Evolutionary conservation across 768 basidiomycete species (phyloP).

Genomic region (Clitopilus passeckerianus): DNA sequence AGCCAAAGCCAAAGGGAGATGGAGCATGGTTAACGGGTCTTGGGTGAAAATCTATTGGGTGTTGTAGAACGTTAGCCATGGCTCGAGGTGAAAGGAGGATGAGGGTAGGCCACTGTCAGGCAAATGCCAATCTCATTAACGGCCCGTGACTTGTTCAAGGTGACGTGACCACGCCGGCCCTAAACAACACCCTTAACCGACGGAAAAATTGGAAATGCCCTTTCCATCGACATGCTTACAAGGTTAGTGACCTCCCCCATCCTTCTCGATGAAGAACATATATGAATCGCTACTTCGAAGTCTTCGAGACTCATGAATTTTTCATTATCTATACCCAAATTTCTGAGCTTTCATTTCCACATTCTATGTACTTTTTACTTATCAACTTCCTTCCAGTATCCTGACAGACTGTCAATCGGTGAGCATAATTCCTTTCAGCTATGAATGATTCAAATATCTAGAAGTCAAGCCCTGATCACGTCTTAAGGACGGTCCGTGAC

Average conservation of each 20-base stretch:
- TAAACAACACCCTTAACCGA: constrained; percentile 17
- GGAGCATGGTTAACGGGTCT: constrained; percentile 54
- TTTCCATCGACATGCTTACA: background rate
- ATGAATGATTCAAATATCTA: constrained; percentile 63
- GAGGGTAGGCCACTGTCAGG: background rate
- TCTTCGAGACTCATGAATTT: constrained; percentile 55
- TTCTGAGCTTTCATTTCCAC: constrained; percentile 55
- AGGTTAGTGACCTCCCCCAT: background rate
- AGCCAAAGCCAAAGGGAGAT: constrained; percentile 70
- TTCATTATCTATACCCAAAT: constrained; percentile 81
- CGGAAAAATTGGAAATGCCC: background rate
- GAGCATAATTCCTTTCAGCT: constrained; percentile 4
- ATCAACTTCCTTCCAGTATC: constrained; percentile 6
- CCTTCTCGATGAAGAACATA: constrained; percentile 52
- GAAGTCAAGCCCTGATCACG: constrained; percentile 89
- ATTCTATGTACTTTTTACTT: constrained; percentile 8
- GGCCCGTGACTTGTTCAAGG: constrained; percentile 6
- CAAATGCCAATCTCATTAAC: background rate
- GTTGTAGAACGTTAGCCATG: constrained; percentile 73
- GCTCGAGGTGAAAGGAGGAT: background rate
- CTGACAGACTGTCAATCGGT: background rate
- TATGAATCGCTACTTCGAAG: constrained; percentile 90
- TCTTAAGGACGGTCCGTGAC: constrained; percentile 71
- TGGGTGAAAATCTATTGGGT: constrained; percentile 60
- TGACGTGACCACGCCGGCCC: constrained; percentile 26